Conservation (phyloP, 2,329 filamentous ascomycete genomes). For the Colletotrichum aenigma region DNA sequence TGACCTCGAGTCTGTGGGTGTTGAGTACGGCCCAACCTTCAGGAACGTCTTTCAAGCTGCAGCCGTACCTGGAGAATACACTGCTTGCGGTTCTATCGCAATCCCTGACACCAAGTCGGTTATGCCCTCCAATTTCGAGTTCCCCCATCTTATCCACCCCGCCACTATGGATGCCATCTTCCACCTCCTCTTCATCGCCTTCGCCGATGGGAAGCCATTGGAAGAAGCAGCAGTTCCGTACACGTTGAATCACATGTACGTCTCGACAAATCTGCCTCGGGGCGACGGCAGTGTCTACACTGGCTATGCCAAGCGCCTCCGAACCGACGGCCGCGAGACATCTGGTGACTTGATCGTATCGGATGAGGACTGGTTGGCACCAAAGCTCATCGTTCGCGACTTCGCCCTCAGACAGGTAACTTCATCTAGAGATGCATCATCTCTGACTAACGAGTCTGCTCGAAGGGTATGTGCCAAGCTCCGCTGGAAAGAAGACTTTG, state of each 20-base stretch:
- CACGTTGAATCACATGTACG: not conserved
- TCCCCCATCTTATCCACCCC: slow-evolving; percentile 34
- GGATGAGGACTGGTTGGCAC: slow-evolving; percentile 5
- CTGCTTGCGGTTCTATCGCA: not conserved
- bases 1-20: slow-evolving; percentile 12
- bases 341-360: slow-evolving; percentile 5
- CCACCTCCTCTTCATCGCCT: slow-evolving; percentile 20
- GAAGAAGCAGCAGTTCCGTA: slow-evolving; percentile 2
- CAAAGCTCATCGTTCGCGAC: slow-evolving; percentile 4
- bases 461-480: not conserved
- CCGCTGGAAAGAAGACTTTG: not conserved
- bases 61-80: not conserved
- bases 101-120: slow-evolving; percentile 19
- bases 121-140: slow-evolving; percentile 35
- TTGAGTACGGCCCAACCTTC: slow-evolving; percentile 23
- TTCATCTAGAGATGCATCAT: not conserved
- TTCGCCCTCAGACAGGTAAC: slow-evolving; percentile 20
- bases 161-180: slow-evolving; percentile 32
- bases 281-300: not conserved
- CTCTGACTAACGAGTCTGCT: not conserved
- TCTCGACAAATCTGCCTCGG: not conserved
- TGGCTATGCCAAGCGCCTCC: not conserved
- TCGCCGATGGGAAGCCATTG: not conserved
- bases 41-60: not conserved
- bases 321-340: not conserved